These are phyloP conservation scores for Sarocladium strictum DNA, from an alignment of 2,329 filamentous ascomycete genomes.

Conservation along the genomic window DNA sequence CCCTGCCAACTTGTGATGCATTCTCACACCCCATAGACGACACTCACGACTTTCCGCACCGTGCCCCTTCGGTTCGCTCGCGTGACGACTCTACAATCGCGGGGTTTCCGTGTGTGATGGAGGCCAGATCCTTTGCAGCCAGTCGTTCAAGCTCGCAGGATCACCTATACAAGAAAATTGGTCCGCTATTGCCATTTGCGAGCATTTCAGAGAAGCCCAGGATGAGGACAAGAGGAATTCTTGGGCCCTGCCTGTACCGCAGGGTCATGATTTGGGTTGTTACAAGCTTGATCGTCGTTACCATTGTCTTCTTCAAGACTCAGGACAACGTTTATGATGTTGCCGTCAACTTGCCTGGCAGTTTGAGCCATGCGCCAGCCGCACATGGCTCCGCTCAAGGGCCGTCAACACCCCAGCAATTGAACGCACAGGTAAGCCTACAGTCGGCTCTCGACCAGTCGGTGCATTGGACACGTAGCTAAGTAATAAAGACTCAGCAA, in stretches of 20 bases:
- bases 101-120: constrained; percentile 17
- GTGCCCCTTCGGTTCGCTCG: background rate
- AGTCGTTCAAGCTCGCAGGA: constrained; percentile 28
- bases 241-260: constrained; percentile 48
- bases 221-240: constrained; percentile 36
- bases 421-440: constrained; percentile 6
- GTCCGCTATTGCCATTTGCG: constrained; percentile 27
- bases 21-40: background rate
- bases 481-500: constrained; percentile 5
- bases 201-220: constrained; percentile 28
- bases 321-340: constrained; percentile 20
- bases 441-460: background rate
- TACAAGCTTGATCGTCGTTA: constrained; percentile 34
- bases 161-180: constrained; percentile 23
- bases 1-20: background rate
- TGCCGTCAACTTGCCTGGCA: constrained; percentile 8
- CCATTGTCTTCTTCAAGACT: constrained; percentile 33
- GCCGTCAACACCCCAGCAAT: constrained; percentile 7
- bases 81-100: background rate
- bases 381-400: constrained; percentile 8
- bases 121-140: constrained; percentile 24
- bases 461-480: background rate
- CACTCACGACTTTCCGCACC: background rate
- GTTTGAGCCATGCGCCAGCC: constrained; percentile 1
- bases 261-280: constrained; percentile 45